Percentiles rank a stretch among this genome's conserved stretches.
Evolutionary conservation across 2,329 filamentous ascomycete species (phyloP).

Genomic region (Cladophialophora carrionii): DNA sequence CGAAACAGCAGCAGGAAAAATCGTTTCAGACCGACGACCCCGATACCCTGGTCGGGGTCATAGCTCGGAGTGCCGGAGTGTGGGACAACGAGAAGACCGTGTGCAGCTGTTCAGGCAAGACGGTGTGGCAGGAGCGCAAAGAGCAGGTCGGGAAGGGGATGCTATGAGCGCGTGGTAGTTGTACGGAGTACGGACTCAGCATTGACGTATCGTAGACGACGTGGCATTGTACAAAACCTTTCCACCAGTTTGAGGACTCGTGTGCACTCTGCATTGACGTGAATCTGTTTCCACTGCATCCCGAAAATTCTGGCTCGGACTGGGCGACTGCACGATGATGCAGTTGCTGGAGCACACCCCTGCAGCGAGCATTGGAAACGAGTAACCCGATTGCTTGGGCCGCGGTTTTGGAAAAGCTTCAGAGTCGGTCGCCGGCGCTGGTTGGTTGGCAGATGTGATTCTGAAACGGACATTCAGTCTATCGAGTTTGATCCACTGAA

Average conservation of each 20-base stretch:
- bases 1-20: slow-evolving; percentile 63
- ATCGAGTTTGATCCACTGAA: slow-evolving; percentile 11
- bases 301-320: slow-evolving; percentile 3
- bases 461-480: slow-evolving; percentile 26
- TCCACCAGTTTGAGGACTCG: neutral
- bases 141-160: slow-evolving; percentile 90
- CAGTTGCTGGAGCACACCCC: slow-evolving; percentile 19
- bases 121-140: slow-evolving; percentile 93
- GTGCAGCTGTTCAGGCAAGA: slow-evolving; percentile 97
- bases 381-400: slow-evolving; percentile 24
- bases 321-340: slow-evolving; percentile 26
- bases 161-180: slow-evolving; percentile 60
- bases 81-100: slow-evolving; percentile 99
- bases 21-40: slow-evolving; percentile 71
- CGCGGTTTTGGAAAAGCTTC: slow-evolving; percentile 14
- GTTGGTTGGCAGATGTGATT: slow-evolving; percentile 29
- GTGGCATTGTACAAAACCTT: slow-evolving; percentile 1
- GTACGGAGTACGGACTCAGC: neutral
- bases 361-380: slow-evolving; percentile 20
- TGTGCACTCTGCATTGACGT: neutral
- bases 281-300: neutral
- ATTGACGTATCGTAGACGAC: neutral
- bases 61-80: slow-evolving; percentile 92
- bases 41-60: slow-evolving; percentile 86
- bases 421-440: slow-evolving; percentile 7